Percentiles rank a stretch among this genome's conserved stretches.
These are phyloP conservation scores for Myrmaecium sp. DNA, from an alignment of 2,329 filamentous ascomycete species.

Conservation along the genomic window DNA sequence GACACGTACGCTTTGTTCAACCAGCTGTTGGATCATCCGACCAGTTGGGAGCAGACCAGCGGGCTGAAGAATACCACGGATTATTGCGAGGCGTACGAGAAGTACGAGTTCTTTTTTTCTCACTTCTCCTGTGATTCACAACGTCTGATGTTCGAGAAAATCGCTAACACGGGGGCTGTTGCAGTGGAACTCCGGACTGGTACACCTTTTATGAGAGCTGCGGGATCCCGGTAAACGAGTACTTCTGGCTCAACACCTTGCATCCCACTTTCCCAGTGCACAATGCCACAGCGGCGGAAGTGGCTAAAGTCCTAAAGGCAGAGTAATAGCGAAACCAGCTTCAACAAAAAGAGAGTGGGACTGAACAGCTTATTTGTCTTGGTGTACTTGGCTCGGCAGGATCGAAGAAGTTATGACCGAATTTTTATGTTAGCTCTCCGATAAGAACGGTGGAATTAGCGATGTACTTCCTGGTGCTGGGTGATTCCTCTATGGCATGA, in stretches of 20 bases:
- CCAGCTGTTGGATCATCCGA: constrained; percentile 35
- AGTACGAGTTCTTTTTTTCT: constrained; percentile 14
- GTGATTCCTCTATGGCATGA: too few species aligned
- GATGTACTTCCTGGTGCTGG: too few species aligned
- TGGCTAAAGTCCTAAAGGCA: constrained; percentile 16
- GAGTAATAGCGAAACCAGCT: too few species aligned
- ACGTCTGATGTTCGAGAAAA: background rate
- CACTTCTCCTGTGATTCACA: background rate
- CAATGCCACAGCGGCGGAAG: constrained; percentile 37
- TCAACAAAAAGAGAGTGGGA: too few species aligned
- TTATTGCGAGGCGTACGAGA: constrained; percentile 38
- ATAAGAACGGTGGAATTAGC: too few species aligned
- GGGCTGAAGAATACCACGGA: constrained; percentile 37
- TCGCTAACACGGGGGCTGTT: background rate
- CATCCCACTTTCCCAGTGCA: constrained; percentile 50
- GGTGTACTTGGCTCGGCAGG: too few species aligned
- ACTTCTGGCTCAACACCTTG: constrained; percentile 46
- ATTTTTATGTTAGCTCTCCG: too few species aligned
- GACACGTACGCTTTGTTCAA: constrained; percentile 36
- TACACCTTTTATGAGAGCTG: constrained; percentile 28
- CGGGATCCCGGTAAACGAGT: constrained; percentile 39
- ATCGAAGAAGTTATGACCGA: too few species aligned
- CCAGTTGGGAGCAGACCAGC: constrained; percentile 32
- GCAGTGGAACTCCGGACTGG: constrained; percentile 21
- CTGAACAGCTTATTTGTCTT: too few species aligned